Base-by-base conservation (phyloP, 225 moss, liverwort and hornwort genomes). In the Neckera pumila region DNA sequence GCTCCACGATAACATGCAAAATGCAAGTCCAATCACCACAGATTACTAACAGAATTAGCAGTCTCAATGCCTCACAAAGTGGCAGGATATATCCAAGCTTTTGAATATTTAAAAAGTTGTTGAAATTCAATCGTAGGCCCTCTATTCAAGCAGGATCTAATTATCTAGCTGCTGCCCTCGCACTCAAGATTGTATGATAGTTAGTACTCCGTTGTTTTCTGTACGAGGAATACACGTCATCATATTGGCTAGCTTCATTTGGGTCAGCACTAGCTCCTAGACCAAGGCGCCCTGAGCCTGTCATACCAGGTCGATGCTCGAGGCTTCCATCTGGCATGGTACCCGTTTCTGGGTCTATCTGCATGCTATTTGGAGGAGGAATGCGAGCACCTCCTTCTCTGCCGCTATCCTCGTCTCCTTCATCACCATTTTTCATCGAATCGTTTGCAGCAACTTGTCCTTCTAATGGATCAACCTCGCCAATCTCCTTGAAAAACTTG, bases 141-240 rank as follows among this genome's bases (percentile, higher is more conserved):
- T 40, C 67, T 82, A 47, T n/a, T 69, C 20, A 89, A 49, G 40
- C 27, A 58, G 64, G 22, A 64, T 53, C 57, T 81, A 61, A 83
- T 84, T 72, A 94, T 89, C 94, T 93, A 86, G 97, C 98, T 67
- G 97, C 98, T 77, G 98, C 98, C 67, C 98, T 94, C 38, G 98
- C 98, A 91, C 96, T 99, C 72, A 99, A 92, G 79, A 97, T 97
- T 26, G 97, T 96, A 90, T 99, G 96, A 86, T 99, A 97, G 65
- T 99, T 99, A 71, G 97, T 97, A 88, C 98, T 99, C 54, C 96
- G 92, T 76, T 99, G 98, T 91, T 99, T 99, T 77, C 98, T 95
- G 51, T 99, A 99, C 7, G 98, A 99, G 49, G 98, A 97, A 84
- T 99, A 99, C 67, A 99, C 98, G 92, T 99, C 97, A 76, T 97